Conservation (phyloP, 208 protist genomes). For the Hexamita inflata region DNA sequence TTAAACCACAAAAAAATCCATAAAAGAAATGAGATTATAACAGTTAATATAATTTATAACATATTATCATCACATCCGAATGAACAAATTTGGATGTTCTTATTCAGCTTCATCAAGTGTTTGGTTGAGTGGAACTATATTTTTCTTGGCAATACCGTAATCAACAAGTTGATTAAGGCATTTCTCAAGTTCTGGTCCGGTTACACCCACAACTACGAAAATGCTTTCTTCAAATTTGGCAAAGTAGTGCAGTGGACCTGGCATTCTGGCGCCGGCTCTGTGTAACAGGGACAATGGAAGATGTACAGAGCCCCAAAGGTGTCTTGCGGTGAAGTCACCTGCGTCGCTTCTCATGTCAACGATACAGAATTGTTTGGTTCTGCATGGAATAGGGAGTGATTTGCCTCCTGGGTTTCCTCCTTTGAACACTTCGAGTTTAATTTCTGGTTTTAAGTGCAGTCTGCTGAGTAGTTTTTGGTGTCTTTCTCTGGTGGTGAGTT, state of each 20-base stretch:
- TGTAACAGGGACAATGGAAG: not conserved
- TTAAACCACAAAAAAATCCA: too few species aligned
- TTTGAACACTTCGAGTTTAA: not conserved
- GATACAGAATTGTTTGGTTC: constrained; percentile 5
- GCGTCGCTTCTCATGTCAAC: constrained; percentile 8
- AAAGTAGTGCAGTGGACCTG: constrained; percentile 1
- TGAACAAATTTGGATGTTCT: too few species aligned
- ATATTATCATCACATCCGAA: too few species aligned
- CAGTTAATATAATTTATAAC: too few species aligned
- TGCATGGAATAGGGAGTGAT: not conserved
- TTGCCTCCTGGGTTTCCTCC: not conserved
- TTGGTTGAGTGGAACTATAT: constrained; percentile 15
- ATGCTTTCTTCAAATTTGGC: constrained; percentile 20
- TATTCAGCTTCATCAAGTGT: constrained; percentile 1
- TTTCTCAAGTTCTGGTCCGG: not conserved
- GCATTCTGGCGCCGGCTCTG: not conserved
- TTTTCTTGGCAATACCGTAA: constrained; percentile 10
- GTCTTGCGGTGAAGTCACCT: not conserved
- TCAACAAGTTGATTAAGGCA: not conserved
- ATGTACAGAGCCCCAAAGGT: not conserved
- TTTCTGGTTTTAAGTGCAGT: not conserved
- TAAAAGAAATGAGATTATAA: too few species aligned
- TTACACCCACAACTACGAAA: not conserved
- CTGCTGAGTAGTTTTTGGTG: constrained; percentile 1
- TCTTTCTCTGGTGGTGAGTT: not conserved